phyloP scores from a whole-genome alignment of 2,329 filamentous ascomycete species.

The Penicillium brevicompactum region DNA sequence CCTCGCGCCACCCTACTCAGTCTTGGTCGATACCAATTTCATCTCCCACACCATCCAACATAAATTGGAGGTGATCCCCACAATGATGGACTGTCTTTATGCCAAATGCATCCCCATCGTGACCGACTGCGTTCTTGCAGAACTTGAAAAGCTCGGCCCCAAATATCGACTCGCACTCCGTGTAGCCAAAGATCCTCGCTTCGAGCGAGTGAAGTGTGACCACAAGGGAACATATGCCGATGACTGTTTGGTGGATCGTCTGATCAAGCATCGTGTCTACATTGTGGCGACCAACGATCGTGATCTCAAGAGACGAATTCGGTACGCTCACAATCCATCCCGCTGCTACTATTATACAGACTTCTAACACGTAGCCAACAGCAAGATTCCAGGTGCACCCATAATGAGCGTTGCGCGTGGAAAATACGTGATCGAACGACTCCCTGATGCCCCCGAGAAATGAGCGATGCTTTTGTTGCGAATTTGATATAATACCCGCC shows the following conservation, averaged over 20 bases:
- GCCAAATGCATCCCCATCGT: constrained; percentile 89
- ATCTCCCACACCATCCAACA: constrained; percentile 86
- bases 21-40: constrained; percentile 88
- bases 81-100: constrained; percentile 92
- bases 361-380: constrained; percentile 12
- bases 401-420: constrained; percentile 79
- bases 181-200: constrained; percentile 87
- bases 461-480: constrained; percentile 28
- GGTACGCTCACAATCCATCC: constrained; percentile 37
- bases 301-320: constrained; percentile 77
- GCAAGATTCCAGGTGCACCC: constrained; percentile 71
- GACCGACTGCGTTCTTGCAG: constrained; percentile 78
- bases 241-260: constrained; percentile 76
- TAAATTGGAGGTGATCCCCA: constrained; percentile 83
- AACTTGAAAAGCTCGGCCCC: constrained; percentile 84
- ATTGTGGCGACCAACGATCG: constrained; percentile 72
- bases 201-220: constrained; percentile 81
- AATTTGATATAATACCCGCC: background rate
- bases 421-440: constrained; percentile 91
- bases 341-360: too few species aligned
- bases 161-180: constrained; percentile 85
- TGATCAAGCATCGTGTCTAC: constrained; percentile 74
- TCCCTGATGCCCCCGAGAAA: constrained; percentile 76
- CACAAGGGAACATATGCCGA: constrained; percentile 89
- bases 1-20: constrained; percentile 77